Percentiles rank a stretch among this genome's conserved stretches.
Conservation (phyloP, 2,329 filamentous ascomycete genomes). For the Xylaria sp. region DNA sequence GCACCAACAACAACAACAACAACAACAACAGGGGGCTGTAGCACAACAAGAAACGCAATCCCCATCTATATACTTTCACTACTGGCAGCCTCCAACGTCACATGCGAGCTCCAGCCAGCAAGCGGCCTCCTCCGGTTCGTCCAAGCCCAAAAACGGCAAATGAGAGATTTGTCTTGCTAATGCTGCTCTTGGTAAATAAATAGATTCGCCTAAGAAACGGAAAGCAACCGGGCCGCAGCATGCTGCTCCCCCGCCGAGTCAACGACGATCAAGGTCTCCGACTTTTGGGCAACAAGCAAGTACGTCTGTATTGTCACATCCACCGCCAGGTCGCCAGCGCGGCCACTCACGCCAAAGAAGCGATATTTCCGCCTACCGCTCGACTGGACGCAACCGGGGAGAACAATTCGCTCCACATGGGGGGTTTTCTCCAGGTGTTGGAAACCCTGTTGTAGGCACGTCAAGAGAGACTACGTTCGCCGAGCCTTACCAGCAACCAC, state of each 20-base stretch:
- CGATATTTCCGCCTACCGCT: slow-evolving; percentile 66
- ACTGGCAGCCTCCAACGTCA: slow-evolving; percentile 86
- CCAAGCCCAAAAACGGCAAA: slow-evolving; percentile 62
- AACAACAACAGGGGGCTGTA: slow-evolving; percentile 58
- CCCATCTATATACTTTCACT: slow-evolving; percentile 87
- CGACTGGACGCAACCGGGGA: slow-evolving; percentile 53
- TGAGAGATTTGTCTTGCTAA: slow-evolving; percentile 56
- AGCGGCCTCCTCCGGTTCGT: slow-evolving; percentile 80
- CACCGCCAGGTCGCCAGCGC: slow-evolving; percentile 64
- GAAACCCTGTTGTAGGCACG: slow-evolving; percentile 43
- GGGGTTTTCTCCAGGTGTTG: slow-evolving; percentile 53
- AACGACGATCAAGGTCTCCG: slow-evolving; percentile 62
- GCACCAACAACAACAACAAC: slow-evolving; percentile 57
- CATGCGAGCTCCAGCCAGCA: slow-evolving; percentile 73
- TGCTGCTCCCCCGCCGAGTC: slow-evolving; percentile 59
- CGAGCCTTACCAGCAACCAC: slow-evolving; percentile 48
- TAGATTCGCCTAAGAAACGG: slow-evolving; percentile 85
- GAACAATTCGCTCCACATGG: slow-evolving; percentile 52
- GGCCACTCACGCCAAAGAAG: slow-evolving; percentile 74
- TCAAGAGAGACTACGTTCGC: slow-evolving; percentile 51
- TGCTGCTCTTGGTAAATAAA: slow-evolving; percentile 64
- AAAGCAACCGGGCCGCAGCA: slow-evolving; percentile 73
- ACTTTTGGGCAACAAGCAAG: slow-evolving; percentile 63
- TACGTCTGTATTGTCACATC: slow-evolving; percentile 63
- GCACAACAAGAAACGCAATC: slow-evolving; percentile 74